Conservation (phyloP, 257 asterid genomes). For the Primulina eburnea region DNA sequence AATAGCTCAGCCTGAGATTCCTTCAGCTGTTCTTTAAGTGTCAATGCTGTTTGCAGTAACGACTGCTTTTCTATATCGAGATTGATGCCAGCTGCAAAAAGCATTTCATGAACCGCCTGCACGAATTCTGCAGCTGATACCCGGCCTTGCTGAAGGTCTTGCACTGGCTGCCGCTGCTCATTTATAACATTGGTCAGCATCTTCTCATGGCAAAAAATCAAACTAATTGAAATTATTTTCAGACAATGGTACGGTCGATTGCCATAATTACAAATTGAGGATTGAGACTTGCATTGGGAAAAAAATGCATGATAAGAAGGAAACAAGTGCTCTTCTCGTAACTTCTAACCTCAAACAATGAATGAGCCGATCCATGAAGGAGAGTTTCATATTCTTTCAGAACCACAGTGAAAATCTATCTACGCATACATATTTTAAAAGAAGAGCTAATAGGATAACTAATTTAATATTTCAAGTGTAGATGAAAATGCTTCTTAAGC, state of each 20-base stretch:
- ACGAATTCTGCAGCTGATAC: conserved; percentile 90
- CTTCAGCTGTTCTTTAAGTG: conserved; percentile 81
- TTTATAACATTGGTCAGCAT: conserved; percentile 10
- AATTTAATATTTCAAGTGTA: background rate
- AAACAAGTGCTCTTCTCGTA: conserved; percentile 11
- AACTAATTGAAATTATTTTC: background rate
- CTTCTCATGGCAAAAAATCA: background rate
- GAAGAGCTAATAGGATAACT: background rate
- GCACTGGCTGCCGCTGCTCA: conserved; percentile 51
- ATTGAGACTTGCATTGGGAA: conserved; percentile 10
- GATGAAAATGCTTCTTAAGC: background rate
- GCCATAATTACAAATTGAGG: background rate
- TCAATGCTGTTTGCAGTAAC: conserved; percentile 60
- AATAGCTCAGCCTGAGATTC: conserved; percentile 83
- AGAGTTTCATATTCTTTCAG: background rate
- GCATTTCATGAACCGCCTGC: conserved; percentile 96
- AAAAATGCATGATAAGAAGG: background rate
- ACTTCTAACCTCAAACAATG: background rate
- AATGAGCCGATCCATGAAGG: conserved; percentile 3
- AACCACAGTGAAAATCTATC: background rate
- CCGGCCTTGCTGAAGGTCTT: conserved; percentile 73
- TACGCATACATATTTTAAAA: background rate
- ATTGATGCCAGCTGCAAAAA: conserved; percentile 84
- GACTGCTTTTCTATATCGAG: conserved; percentile 80
- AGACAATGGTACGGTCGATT: background rate